Conservation (phyloP, 805 yeast genomes). For the Isabelozyma heimii region DNA sequence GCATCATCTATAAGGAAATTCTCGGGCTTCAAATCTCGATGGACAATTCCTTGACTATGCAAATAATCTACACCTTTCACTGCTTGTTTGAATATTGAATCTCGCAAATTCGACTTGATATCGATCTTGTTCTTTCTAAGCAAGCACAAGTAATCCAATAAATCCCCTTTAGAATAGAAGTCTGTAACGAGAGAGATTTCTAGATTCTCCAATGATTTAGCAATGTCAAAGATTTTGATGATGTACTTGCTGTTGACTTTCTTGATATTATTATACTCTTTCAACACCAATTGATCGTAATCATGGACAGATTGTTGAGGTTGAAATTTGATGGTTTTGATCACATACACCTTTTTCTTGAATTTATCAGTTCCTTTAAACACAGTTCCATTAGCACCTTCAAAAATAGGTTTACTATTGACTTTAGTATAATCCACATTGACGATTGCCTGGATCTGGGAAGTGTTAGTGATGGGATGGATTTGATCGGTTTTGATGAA, state of each 20-base stretch:
- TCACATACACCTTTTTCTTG: constrained; percentile 18
- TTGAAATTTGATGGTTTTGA: constrained; percentile 29
- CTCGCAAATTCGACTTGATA: constrained; percentile 35
- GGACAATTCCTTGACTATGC: constrained; percentile 43
- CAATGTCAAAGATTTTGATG: constrained; percentile 24
- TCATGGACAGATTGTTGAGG: neutral
- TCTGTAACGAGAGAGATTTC: constrained; percentile 39
- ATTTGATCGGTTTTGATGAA: neutral
- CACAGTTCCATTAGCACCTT: constrained; percentile 42
- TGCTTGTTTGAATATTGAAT: constrained; percentile 45
- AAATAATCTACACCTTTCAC: constrained; percentile 43
- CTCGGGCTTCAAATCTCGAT: constrained; percentile 56
- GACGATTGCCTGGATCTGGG: constrained; percentile 7
- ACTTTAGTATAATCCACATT: constrained; percentile 22
- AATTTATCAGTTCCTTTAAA: constrained; percentile 26
- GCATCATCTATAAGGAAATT: constrained; percentile 45
- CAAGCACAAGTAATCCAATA: constrained; percentile 40
- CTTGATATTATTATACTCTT: constrained; percentile 29
- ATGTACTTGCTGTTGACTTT: constrained; percentile 24
- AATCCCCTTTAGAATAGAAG: constrained; percentile 47
- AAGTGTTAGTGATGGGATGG: neutral
- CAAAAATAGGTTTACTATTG: constrained; percentile 32
- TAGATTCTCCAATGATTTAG: constrained; percentile 7
- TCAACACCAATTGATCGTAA: constrained; percentile 21
- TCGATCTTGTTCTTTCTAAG: constrained; percentile 33